These are phyloP conservation scores for Solanum appendiculatum DNA, from an alignment of 257 asterid species.

Conservation along the genomic window DNA sequence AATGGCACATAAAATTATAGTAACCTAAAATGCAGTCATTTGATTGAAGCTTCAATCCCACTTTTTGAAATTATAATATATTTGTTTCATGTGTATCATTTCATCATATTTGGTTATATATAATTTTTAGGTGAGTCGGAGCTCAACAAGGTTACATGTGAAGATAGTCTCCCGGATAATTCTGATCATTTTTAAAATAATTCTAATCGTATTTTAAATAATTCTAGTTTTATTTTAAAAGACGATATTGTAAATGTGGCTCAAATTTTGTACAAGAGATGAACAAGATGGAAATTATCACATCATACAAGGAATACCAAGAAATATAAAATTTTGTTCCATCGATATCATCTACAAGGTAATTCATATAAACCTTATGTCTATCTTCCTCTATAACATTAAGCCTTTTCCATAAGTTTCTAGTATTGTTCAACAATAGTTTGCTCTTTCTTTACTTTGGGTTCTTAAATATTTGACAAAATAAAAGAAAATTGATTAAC, in stretches of 20 bases:
- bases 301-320: too few species aligned
- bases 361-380: not conserved
- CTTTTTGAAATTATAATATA: not conserved
- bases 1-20: not conserved
- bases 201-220: not conserved
- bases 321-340: too few species aligned
- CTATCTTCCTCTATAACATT: too few species aligned
- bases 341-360: too few species aligned
- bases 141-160: not conserved
- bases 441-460: too few species aligned
- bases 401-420: not conserved
- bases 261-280: not conserved
- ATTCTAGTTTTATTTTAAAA: too few species aligned
- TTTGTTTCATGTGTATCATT: not conserved
- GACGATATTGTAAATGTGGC: not conserved
- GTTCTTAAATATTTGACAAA: too few species aligned
- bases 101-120: not conserved
- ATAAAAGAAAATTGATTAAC: too few species aligned
- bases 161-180: not conserved
- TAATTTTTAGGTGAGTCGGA: not conserved
- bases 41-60: not conserved
- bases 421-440: too few species aligned
- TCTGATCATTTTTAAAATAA: too few species aligned
- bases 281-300: not conserved
- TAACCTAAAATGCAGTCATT: not conserved